Conservation (phyloP, 257 asterid species). For the Nicotiana paniculata region DNA sequence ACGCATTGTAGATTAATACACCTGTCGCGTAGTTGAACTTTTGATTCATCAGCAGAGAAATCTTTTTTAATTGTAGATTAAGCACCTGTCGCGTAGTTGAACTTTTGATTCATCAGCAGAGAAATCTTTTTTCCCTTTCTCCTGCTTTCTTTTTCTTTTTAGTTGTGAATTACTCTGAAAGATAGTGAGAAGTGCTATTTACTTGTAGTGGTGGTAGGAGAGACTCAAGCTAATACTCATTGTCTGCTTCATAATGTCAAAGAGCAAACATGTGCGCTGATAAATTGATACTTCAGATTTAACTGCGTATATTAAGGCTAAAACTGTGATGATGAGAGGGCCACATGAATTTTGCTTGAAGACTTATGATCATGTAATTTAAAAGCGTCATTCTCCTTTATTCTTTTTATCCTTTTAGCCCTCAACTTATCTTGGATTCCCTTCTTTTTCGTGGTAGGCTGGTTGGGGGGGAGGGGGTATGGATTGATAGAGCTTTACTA, state of each 20-base stretch:
- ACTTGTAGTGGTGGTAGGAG: not conserved
- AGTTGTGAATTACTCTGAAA: not conserved
- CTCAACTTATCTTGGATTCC: not conserved
- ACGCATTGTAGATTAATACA: not conserved
- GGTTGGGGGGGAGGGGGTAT: not conserved
- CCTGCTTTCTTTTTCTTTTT: not conserved
- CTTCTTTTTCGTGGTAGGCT: not conserved
- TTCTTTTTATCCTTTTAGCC: not conserved
- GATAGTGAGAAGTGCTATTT: not conserved
- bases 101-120: not conserved
- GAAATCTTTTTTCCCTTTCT: not conserved
- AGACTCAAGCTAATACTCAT: not conserved
- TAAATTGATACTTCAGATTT: not conserved
- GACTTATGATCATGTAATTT: not conserved
- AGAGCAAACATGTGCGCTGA: not conserved
- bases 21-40: not conserved
- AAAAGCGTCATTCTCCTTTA: not conserved
- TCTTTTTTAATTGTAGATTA: not conserved
- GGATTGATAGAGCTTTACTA: not conserved
- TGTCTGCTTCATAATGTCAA: not conserved
- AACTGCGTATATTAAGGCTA: not conserved
- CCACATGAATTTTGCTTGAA: not conserved
- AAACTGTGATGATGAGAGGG: not conserved
- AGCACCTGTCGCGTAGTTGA: not conserved
- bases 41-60: not conserved